Conservation (phyloP, 202 grass and related monocot species). For the Dendrocalamus latiflorus region DNA sequence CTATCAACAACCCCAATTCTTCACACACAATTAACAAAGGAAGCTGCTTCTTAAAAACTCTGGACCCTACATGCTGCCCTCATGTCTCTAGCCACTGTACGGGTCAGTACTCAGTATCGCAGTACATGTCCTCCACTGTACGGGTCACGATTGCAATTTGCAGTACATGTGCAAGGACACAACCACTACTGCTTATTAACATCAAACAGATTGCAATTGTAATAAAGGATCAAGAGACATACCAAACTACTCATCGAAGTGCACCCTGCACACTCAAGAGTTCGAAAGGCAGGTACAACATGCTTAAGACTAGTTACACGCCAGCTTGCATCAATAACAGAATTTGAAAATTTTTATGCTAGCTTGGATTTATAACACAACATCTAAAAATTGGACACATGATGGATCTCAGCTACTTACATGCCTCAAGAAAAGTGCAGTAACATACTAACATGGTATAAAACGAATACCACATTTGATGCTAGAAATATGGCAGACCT, state of each 20-base stretch:
- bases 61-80: slow-evolving; percentile 24
- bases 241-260: not conserved
- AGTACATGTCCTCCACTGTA: not conserved
- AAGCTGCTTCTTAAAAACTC: slow-evolving; percentile 19
- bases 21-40: slow-evolving; percentile 14
- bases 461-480: not conserved
- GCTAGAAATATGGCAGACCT: not conserved
- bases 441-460: too few relatives aligned
- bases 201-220: not conserved
- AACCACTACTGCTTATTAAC: not conserved
- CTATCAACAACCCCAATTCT: too few relatives aligned
- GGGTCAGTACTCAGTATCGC: not conserved
- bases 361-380: not conserved
- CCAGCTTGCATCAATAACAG: not conserved
- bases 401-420: not conserved
- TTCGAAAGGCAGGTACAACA: not conserved
- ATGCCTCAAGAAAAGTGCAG: not conserved
- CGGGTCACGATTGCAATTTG: not conserved
- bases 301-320: not conserved
- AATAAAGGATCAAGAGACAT: not conserved
- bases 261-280: not conserved
- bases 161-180: not conserved
- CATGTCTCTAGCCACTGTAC: not conserved
- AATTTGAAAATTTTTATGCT: not conserved
- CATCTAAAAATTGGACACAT: not conserved